Percentiles rank a stretch among this genome's conserved stretches.
phyloP scores from a whole-genome alignment of 345 rosid genomes.

The Eucalyptus globulus region DNA sequence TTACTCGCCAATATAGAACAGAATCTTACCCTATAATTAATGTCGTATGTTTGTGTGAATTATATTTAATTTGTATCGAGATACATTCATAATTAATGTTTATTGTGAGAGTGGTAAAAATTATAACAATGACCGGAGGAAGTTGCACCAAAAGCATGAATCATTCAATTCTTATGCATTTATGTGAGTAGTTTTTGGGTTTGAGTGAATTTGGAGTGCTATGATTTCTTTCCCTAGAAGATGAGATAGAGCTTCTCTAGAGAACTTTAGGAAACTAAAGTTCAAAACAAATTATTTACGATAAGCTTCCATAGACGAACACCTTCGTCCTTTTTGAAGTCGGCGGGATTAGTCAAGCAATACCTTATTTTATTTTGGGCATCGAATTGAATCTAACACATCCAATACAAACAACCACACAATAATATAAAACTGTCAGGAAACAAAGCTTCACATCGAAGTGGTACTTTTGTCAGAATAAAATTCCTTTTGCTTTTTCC shows the following conservation, averaged over 20 bases:
- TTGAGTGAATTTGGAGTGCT: background rate
- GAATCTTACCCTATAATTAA: background rate
- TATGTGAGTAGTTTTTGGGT: background rate
- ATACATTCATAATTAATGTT: background rate
- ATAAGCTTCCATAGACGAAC: background rate
- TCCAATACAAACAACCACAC: background rate
- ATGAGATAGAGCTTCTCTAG: background rate
- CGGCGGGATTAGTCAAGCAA: background rate
- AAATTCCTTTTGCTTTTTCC: background rate
- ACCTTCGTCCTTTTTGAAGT: background rate
- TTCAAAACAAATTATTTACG: background rate
- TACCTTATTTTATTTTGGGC: background rate
- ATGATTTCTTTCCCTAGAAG: background rate
- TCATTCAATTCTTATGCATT: background rate
- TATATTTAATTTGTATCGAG: background rate
- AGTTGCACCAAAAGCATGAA: background rate
- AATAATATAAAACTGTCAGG: background rate
- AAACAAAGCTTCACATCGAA: background rate
- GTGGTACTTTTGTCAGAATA: background rate
- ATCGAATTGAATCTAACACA: background rate
- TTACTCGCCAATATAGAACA: background rate
- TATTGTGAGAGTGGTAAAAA: background rate
- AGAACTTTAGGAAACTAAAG: background rate
- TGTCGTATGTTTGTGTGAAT: background rate
- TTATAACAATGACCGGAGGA: background rate